These are phyloP conservation scores for Pittosporum tobira DNA, from an alignment of 129 eudicot species.

Conservation along the genomic window DNA sequence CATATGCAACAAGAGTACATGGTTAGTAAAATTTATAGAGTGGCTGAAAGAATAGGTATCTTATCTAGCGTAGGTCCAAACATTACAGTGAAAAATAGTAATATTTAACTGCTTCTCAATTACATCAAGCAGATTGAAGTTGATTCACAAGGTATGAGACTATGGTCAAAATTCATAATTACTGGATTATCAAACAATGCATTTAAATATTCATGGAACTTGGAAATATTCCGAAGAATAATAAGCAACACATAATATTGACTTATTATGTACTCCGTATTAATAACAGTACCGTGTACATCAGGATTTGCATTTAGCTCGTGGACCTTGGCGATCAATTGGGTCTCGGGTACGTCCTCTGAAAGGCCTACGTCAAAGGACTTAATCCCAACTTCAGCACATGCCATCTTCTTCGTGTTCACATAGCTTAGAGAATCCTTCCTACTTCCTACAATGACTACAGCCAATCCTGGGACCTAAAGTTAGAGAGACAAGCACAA, in stretches of 20 bases:
- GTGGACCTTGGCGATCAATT: slow-evolving; percentile 74
- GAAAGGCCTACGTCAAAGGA: slow-evolving; percentile 73
- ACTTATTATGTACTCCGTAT: background rate
- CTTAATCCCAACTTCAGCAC: slow-evolving; percentile 80
- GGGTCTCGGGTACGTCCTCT: slow-evolving; percentile 70
- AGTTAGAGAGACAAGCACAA: background rate
- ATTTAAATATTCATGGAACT: background rate
- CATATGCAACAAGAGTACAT: no score
- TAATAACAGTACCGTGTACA: slow-evolving; percentile 57
- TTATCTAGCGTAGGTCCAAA: background rate
- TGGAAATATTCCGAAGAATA: background rate
- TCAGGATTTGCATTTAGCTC: slow-evolving; percentile 72
- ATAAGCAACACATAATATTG: background rate
- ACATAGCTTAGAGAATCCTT: slow-evolving; percentile 97
- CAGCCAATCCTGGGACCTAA: slow-evolving; percentile 94
- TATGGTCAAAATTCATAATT: background rate
- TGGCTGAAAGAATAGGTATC: background rate
- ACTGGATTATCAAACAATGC: background rate
- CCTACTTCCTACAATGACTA: slow-evolving; percentile 77
- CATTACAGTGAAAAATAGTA: no score
- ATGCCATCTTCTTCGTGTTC: slow-evolving; percentile 82
- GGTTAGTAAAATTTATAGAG: no score
- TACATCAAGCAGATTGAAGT: background rate
- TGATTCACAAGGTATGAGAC: background rate
- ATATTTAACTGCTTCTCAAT: background rate